Evolutionary conservation across 768 basidiomycete species (phyloP).

Genomic region (Boletus patriciae): DNA sequence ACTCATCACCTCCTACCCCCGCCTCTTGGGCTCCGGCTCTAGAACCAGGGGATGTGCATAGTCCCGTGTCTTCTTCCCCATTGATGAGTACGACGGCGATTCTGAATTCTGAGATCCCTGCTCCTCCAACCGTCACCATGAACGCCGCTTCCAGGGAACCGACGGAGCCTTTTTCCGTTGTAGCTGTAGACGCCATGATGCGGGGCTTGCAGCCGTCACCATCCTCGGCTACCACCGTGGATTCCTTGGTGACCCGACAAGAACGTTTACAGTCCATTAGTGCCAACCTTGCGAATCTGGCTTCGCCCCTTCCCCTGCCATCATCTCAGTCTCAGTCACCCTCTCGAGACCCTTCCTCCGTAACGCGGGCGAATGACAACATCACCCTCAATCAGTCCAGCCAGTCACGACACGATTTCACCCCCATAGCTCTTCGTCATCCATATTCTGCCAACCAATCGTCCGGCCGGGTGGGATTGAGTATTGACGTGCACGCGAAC

Average conservation of each 20-base stretch:
- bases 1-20: constrained; percentile 20
- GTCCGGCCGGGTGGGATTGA: not conserved
- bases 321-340: constrained; percentile 7
- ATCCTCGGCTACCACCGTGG: not conserved
- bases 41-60: not conserved
- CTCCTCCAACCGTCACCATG: not conserved
- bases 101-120: not conserved
- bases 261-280: constrained; percentile 18
- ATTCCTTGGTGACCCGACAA: constrained; percentile 12
- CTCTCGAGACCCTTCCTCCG: constrained; percentile 1
- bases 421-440: constrained; percentile 1
- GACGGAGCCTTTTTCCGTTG: not conserved
- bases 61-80: not conserved
- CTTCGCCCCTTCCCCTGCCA: not conserved
- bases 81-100: not conserved
- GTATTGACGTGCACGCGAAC: not conserved
- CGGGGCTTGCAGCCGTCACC: constrained; percentile 1
- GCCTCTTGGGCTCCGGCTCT: constrained; percentile 4
- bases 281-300: constrained; percentile 11
- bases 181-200: not conserved
- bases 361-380: not conserved
- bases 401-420: not conserved
- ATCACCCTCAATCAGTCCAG: not conserved
- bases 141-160: not conserved
- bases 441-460: constrained; percentile 12